phyloP scores from a whole-genome alignment of 305 asterid species.

The Galium porrigens region DNA sequence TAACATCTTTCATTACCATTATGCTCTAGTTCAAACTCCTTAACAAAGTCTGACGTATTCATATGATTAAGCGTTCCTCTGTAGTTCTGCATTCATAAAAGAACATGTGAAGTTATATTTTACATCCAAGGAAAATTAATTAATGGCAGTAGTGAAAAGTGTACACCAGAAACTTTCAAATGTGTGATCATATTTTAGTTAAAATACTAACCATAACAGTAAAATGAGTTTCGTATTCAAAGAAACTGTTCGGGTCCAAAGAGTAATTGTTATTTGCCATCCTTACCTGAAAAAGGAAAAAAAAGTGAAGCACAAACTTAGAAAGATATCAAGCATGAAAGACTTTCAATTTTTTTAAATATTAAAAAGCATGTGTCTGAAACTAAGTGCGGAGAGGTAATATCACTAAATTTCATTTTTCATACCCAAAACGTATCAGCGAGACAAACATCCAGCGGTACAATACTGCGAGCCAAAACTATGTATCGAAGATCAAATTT shows the following conservation, averaged over 20 bases:
- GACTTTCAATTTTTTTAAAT: background rate
- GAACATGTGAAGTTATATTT: background rate
- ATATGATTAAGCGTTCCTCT: slow-evolving; percentile 74
- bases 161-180: background rate
- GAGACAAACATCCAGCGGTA: slow-evolving; percentile 72
- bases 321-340: slow-evolving; percentile 2
- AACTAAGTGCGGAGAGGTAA: background rate
- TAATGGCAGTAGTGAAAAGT: slow-evolving; percentile 2
- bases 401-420: slow-evolving; percentile 9
- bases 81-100: slow-evolving; percentile 46
- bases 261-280: slow-evolving; percentile 77
- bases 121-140: background rate
- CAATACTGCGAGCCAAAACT: slow-evolving; percentile 64
- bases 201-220: slow-evolving; percentile 72
- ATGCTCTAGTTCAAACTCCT: slow-evolving; percentile 79
- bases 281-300: slow-evolving; percentile 46
- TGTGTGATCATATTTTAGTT: background rate
- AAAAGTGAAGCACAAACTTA: slow-evolving; percentile 11
- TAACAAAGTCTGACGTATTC: slow-evolving; percentile 66
- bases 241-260: slow-evolving; percentile 62
- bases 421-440: slow-evolving; percentile 85
- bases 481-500: slow-evolving; percentile 89
- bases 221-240: slow-evolving; percentile 89
- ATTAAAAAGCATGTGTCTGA: background rate
- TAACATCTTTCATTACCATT: slow-evolving; percentile 36